Evolutionary conservation across 257 asterid genomes (phyloP), one percentile per base, ranked within the genome.

Genomic region (Solanum rostratum): DNA sequence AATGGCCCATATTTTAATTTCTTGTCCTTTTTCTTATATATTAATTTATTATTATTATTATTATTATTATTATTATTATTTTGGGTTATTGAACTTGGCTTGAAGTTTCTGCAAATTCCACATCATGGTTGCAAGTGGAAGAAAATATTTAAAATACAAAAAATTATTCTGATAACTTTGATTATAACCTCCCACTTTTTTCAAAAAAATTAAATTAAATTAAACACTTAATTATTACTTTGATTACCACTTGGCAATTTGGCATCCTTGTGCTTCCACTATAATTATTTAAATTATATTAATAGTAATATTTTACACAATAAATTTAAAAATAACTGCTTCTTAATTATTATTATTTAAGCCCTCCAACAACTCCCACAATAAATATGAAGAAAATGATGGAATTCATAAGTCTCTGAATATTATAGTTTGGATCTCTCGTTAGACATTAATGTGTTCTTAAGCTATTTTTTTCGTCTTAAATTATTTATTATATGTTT

Each of bases 231-330:
- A 81, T 60, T 62, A 81, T 16, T 60, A 81, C 1, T 81, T 81
- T 60, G 84, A 65, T 81, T 81, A 81, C 84, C 84, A 81, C 84
- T 81, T 81, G 45, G 10, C 84, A 81, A 57, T 10, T 57, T 81
- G 73, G 62, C 62, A 27, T 76, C 62, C 82, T 49, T 81, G 43
- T 43, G 54, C 59, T 10, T 55, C 76, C 84, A 81, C 84, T 81
- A 60, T 5, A 60, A 81, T 12, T 81, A 81, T 60, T 24, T 81
- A 41, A 57, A 60, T 41, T 60, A 46, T 60, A 14, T 12, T 60
- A 22, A 41, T 80, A 6, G 20, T 27, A 41, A 27, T 41, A 59
- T 37, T 41, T 13, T 43, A 81, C 39, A 15, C 24, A 39, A 37
- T 60, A 80, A 80, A 80, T 49, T n/a, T 37, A 41, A 20, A 20